These are phyloP conservation scores for Solanum medicagineum DNA, from an alignment of 257 asterid species.

Conservation along the genomic window DNA sequence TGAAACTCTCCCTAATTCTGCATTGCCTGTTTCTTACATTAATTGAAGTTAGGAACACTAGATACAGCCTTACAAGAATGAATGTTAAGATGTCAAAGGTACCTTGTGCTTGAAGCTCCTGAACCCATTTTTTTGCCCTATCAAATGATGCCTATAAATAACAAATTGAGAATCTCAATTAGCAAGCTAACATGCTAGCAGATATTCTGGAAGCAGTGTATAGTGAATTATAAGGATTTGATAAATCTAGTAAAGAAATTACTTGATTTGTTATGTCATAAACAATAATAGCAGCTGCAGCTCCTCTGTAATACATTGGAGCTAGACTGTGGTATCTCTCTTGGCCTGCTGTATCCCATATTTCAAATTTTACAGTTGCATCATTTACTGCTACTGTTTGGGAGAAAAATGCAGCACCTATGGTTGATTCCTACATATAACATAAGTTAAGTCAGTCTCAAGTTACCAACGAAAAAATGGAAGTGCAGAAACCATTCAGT, in stretches of 20 bases:
- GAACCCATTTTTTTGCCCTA: conserved; percentile 85
- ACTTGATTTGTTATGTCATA: conserved; percentile 73
- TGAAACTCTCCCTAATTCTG: neutral
- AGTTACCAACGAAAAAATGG: neutral
- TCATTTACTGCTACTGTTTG: conserved; percentile 77
- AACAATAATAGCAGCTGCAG: conserved; percentile 81
- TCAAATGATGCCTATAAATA: conserved; percentile 59
- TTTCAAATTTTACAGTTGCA: conserved; percentile 78
- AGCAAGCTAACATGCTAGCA: neutral
- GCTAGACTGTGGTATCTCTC: conserved; percentile 91
- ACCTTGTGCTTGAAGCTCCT: conserved; percentile 92
- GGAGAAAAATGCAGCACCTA: conserved; percentile 85
- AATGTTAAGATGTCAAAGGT: conserved; percentile 1
- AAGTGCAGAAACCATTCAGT: neutral
- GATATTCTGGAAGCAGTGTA: neutral
- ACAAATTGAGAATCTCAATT: neutral
- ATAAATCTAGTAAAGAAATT: neutral
- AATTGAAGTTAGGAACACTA: neutral
- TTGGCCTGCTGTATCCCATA: conserved; percentile 95
- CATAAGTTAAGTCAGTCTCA: conserved; percentile 4
- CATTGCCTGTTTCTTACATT: neutral
- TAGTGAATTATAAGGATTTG: neutral
- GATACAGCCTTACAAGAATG: neutral
- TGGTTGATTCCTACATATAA: conserved; percentile 61
- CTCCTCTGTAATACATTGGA: conserved; percentile 90